Conservation (phyloP, 805 yeast species). For the Wickerhamomyces pijperi region DNA sequence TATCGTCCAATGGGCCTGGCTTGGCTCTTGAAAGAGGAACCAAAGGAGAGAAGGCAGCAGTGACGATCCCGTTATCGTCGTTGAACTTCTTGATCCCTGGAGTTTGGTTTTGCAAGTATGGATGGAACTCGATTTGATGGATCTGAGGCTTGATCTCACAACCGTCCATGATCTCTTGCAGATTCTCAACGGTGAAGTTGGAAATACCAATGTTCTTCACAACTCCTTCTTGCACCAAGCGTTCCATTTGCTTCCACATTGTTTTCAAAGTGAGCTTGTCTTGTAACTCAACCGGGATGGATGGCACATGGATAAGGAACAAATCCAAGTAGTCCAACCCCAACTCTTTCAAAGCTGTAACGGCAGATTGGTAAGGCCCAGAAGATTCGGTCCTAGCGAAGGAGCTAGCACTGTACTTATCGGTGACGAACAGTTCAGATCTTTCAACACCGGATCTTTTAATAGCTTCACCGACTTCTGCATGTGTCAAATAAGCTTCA, state of each 20-base stretch:
- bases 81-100: conserved; percentile 41
- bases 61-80: conserved; percentile 31
- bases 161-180: conserved; percentile 31
- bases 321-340: conserved; percentile 44
- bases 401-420: conserved; percentile 33
- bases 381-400: conserved; percentile 3
- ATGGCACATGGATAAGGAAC: conserved; percentile 48
- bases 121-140: conserved; percentile 62
- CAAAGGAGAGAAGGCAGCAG: conserved; percentile 54
- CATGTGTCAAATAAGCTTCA: conserved; percentile 46
- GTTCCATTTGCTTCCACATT: conserved; percentile 40
- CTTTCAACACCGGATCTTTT: too few species aligned
- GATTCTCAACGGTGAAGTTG: conserved; percentile 42
- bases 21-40: conserved; percentile 27
- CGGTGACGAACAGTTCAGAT: conserved; percentile 46
- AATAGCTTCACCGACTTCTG: conserved; percentile 46
- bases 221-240: conserved; percentile 38
- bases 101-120: conserved; percentile 56
- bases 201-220: conserved; percentile 60
- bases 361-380: conserved; percentile 35
- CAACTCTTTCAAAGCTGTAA: conserved; percentile 32
- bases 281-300: conserved; percentile 25
- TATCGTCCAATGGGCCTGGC: conserved; percentile 26
- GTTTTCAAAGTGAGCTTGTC: conserved; percentile 20
- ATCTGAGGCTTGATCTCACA: conserved; percentile 44